Base-by-base conservation (phyloP, 192 early-diverging fungal genomes). In the Gamsiella multidivaricata region DNA sequence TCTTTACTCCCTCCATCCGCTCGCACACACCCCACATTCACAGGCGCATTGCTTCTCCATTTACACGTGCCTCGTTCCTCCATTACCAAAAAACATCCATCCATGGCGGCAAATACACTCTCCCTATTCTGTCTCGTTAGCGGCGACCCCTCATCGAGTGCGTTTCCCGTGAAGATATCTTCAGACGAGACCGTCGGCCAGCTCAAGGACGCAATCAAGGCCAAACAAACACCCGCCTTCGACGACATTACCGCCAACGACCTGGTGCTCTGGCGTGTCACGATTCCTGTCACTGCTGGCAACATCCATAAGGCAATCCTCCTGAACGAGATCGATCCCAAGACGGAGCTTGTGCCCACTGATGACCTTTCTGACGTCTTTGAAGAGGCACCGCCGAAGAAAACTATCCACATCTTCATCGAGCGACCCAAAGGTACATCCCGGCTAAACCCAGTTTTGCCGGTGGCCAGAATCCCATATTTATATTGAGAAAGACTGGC, bases 81-180 rank as follows among this genome's bases (percentile, higher is more conserved):
- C n/a, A 10, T 46, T 43, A 49, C 59, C 45, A 46, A 46, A 46
- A 46, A 46, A 6, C 5, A 46, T 46, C 45, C 45, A 46, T 46
- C 37, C 37, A 39, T 39, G 37, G 37, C 37, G 39, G 39, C 39
- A 41, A 41, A 7, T 14, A 41, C 39, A 41, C 39, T 41, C 39
- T 10, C 39, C 14, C 65, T 67, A 33, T 41, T 57, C 53, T 67
- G 39, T 43, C 65, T 56, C 29, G 65, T 67, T 56, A 29, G 37
- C 8, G 65, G 65, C 32, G 65, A 56, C 17, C 37, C 36, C 28
- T 25, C 23, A 22, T 52, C 36, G 39, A 2, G 51, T 42, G 54
- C 54, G 10, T 56, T 67, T 55, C 17, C 33, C 22, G 25, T 67
- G 7, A 56, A 29, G 32, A 36, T 56, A 28, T 26, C 15, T 28